Percentiles rank a stretch among this genome's conserved stretches.
phyloP scores from a whole-genome alignment of 805 yeast species.

The Suhomyces faveliae region DNA sequence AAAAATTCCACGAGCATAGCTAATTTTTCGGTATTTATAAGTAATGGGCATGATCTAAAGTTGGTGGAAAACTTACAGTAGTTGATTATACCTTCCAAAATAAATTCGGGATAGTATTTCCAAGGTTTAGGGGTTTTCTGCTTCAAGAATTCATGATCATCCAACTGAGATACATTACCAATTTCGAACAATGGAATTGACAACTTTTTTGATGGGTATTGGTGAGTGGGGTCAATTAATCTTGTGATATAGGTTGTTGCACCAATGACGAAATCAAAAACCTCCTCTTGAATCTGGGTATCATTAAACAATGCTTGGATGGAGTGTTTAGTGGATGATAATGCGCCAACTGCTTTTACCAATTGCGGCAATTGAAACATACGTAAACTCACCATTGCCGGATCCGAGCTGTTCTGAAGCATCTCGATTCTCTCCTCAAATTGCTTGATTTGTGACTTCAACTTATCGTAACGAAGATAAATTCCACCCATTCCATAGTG shows the following conservation, averaged over 20 bases:
- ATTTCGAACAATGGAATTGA: slow-evolving; percentile 56
- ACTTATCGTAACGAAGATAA: slow-evolving; percentile 51
- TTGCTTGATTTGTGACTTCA: slow-evolving; percentile 49
- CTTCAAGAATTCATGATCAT: slow-evolving; percentile 70
- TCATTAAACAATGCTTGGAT: slow-evolving; percentile 62
- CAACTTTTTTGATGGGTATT: slow-evolving; percentile 53
- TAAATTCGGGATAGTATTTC: slow-evolving; percentile 80
- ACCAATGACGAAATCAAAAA: slow-evolving; percentile 78
- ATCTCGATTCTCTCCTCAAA: slow-evolving; percentile 48
- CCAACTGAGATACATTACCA: slow-evolving; percentile 62
- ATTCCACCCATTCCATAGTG: slow-evolving; percentile 91
- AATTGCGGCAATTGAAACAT: slow-evolving; percentile 50
- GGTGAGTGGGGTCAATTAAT: slow-evolving; percentile 69
- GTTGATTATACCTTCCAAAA: slow-evolving; percentile 77
- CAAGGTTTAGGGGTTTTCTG: slow-evolving; percentile 70
- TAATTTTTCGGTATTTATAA: slow-evolving; percentile 50
- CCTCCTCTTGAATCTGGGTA: slow-evolving; percentile 56
- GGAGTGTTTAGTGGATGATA: slow-evolving; percentile 51
- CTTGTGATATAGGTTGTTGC: slow-evolving; percentile 68
- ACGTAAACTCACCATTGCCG: slow-evolving; percentile 21
- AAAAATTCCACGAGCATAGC: slow-evolving; percentile 65
- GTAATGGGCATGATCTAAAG: slow-evolving; percentile 56
- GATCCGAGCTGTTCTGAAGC: slow-evolving; percentile 36
- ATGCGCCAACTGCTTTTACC: slow-evolving; percentile 30
- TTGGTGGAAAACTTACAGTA: slow-evolving; percentile 63